Base-by-base conservation (phyloP, 202 grass and related monocot genomes). In the Setaria viridis region DNA sequence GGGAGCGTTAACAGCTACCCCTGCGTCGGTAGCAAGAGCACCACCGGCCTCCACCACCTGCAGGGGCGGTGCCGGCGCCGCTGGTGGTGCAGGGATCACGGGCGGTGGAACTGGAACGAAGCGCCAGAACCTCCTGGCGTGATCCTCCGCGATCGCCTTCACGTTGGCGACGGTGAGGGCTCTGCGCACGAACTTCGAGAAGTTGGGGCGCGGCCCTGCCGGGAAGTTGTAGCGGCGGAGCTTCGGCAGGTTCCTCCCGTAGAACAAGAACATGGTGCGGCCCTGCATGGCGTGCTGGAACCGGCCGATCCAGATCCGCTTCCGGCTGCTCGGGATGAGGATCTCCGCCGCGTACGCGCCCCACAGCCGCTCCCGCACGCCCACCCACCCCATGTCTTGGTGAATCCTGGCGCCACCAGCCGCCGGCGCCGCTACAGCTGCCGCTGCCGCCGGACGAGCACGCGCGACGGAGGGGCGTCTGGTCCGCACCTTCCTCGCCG, bases 281-380 rank as follows among this genome's bases (percentile, higher is more conserved):
- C n/a, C 92, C 80, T 89, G 19, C 77, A 65, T 6, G 1, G 89
- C 53, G 13, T 66, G 25, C 37, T 70, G 33, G 87, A 85, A 91
- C 17, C 84, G 87, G 59, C 92, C 87, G 9, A 94, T 49, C 92
- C 92, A 91, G 17, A 91, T 72, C 80, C 84, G 83, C 16, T 77
- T 9, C 5, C 77, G 86, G 39, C 35, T 82, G 33, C 56, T 42
- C 14, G 89, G 92, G 50, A 91, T 13, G 37, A 81, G 86, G 72
- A 94, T 91, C 92, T 94, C 92, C 21, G 87, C 87, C 56, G 90
- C 86, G 89, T 81, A 94, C 25, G 85, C 66, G 1, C 87, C 87
- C 88, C 85, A 91, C 7, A 69, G 72, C 11, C 92, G 53, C 49
- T 62, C 65, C 53, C 92, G 62, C 45, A 87, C 89, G 15, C 89